phyloP scores from a whole-genome alignment of 163 green algal genomes.

The Scenedesmus sp. region DNA sequence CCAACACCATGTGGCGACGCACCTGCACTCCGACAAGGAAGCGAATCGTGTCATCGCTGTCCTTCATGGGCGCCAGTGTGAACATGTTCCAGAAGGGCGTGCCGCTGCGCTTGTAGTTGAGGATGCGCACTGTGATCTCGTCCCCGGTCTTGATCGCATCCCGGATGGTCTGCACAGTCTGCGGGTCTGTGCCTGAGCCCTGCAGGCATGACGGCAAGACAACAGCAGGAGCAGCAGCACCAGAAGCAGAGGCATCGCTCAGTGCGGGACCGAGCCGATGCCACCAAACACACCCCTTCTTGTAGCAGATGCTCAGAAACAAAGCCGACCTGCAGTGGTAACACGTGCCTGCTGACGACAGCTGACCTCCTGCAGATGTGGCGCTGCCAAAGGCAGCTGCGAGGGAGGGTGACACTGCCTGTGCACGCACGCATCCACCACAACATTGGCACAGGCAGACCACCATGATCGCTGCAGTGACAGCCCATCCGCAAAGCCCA shows the following conservation, averaged over 20 bases:
- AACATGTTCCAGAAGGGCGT: slow-evolving; percentile 97
- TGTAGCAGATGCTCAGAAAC: no score
- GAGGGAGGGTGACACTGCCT: no score
- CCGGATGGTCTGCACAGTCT: slow-evolving; percentile 75
- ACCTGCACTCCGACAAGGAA: slow-evolving; percentile 95
- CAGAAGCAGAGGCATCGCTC: neutral
- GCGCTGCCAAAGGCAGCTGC: no score
- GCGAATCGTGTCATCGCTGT: slow-evolving; percentile 77
- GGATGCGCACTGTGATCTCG: slow-evolving; percentile 80
- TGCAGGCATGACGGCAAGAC: slow-evolving; percentile 51
- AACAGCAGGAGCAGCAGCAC: slow-evolving; percentile 29
- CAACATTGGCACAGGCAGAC: neutral
- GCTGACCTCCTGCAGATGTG: no score
- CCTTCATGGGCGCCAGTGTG: slow-evolving; percentile 87
- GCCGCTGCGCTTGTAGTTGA: slow-evolving; percentile 88
- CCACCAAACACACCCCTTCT: neutral
- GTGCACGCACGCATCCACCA: no score
- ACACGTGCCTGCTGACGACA: no score
- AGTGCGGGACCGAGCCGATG: neutral
- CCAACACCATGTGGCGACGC: neutral
- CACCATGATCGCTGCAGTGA: neutral
- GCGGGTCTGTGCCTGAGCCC: slow-evolving; percentile 76
- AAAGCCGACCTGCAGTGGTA: no score
- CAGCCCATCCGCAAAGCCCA: no score
- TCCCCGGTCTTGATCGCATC: slow-evolving; percentile 71